These are phyloP conservation scores for Penicillium desertorum DNA, from an alignment of 495 filamentous ascomycete species.

Conservation along the genomic window DNA sequence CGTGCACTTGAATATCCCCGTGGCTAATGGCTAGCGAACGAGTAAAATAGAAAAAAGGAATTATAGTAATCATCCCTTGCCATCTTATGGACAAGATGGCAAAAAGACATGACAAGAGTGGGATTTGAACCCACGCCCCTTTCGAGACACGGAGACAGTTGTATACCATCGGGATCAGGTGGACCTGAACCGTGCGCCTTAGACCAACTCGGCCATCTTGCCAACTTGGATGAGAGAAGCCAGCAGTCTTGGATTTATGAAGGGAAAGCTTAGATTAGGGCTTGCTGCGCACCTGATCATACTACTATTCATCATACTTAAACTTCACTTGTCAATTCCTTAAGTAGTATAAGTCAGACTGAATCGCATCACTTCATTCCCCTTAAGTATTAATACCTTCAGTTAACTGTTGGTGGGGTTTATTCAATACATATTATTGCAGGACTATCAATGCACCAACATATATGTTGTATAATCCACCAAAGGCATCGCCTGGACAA, in stretches of 20 bases:
- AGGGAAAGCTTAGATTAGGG: too few species aligned
- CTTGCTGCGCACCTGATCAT: slow-evolving; percentile 10
- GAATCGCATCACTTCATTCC: slow-evolving; percentile 32
- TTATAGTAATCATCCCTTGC: not conserved
- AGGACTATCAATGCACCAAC: too few species aligned
- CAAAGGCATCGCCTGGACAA: too few species aligned
- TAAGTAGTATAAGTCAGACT: slow-evolving; percentile 15
- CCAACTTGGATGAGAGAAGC: slow-evolving; percentile 2
- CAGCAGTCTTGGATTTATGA: not conserved
- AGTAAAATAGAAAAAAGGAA: not conserved
- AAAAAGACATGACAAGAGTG: slow-evolving; percentile 45
- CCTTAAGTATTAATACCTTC: too few species aligned
- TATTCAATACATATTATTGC: too few species aligned
- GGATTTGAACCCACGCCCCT: slow-evolving; percentile 58
- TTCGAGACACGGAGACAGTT: slow-evolving; percentile 26
- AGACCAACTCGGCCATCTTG: slow-evolving; percentile 36
- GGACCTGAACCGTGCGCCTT: slow-evolving; percentile 33
- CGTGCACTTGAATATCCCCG: too few species aligned
- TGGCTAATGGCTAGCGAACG: not conserved
- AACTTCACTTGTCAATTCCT: too few species aligned
- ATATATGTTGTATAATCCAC: too few species aligned
- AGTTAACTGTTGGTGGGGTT: too few species aligned
- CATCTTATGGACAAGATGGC: not conserved
- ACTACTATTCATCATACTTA: too few species aligned
- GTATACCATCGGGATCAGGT: slow-evolving; percentile 25